Evolutionary conservation across 371 early-diverging fungal species (phyloP), one percentile per base, ranked within the genome.

Genomic region (Parasitella parasitica): DNA sequence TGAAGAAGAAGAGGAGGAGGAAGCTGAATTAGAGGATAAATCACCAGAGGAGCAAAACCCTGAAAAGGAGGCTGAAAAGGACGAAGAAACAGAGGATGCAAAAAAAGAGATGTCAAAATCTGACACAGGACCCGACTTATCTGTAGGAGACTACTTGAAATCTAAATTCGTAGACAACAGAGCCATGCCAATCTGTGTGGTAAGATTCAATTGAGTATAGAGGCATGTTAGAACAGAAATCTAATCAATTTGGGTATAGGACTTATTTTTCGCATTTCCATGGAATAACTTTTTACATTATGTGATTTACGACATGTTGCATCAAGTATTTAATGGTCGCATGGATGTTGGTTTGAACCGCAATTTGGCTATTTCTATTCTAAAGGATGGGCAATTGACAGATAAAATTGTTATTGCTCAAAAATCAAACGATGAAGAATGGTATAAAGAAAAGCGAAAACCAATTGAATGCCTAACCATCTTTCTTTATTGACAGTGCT

Each of bases 271-370:
- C 81, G 75, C 80, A 18, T 94, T 91, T 71, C 89, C 92, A 11
- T 96, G 95, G 91, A 97, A 97, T 76, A 97, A 98, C 83, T 93
- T 98, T 69, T 67, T 98, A 64, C 98, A 98, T 74, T 92, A 93
- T 32, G 95, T 96, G 11, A 95, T 97, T 12, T 98, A 94, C 71
- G 98, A 98, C 64, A 94, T 97, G 87, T 83, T 97, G 49, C 94
- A 95, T 66, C 97, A 97, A 70, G 90, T 96, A 16, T 92, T 97
- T 66, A 96, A 96, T 70, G 86, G 94, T 63, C 84, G 85, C 27
- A 77, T 88, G 83, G 81, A 80, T 38, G 73, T 84, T 18, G 89
- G 84, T 57, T 79, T 76, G 52, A 89, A 88, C 63, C 75, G 84
- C 37, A 84, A 79, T 52, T 81, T 94, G 35, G 89, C 91, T 1